Evolutionary conservation across 2,329 filamentous ascomycete species (phyloP).

Genomic region (Hypoxylon sp.): DNA sequence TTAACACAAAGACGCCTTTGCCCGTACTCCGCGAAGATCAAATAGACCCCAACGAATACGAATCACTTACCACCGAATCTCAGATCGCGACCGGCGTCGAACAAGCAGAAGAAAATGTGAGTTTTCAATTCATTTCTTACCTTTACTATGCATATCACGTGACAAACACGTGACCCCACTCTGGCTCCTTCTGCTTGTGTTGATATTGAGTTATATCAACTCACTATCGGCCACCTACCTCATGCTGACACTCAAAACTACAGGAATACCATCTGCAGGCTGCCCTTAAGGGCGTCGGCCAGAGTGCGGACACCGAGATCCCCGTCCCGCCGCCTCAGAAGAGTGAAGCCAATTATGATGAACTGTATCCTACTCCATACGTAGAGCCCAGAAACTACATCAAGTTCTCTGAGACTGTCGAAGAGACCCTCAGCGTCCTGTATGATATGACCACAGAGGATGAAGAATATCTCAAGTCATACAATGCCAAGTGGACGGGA

Average conservation of each 20-base stretch:
- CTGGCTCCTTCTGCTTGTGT: conserved; percentile 3
- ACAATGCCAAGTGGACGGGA: conserved; percentile 81
- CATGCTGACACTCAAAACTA: conserved; percentile 36
- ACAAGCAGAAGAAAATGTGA: conserved; percentile 95
- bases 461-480: conserved; percentile 82
- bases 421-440: conserved; percentile 88
- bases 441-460: conserved; percentile 98
- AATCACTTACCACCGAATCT: conserved; percentile 83
- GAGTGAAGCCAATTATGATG: conserved; percentile 84
- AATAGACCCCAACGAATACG: conserved; percentile 87
- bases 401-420: conserved; percentile 96
- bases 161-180: conserved; percentile 58
- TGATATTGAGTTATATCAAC: conserved; percentile 19
- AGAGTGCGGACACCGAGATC: conserved; percentile 71
- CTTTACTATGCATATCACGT: conserved; percentile 61
- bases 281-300: conserved; percentile 71
- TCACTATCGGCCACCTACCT: conserved; percentile 29
- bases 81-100: conserved; percentile 97
- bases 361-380: conserved; percentile 84
- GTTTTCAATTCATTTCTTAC: conserved; percentile 60
- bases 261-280: conserved; percentile 97
- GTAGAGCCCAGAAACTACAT: conserved; percentile 93
- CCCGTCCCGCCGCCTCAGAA: conserved; percentile 74
- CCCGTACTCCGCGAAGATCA: conserved; percentile 90
- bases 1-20: conserved; percentile 90